phyloP scores from a whole-genome alignment of 345 rosid species.

The Arabidopsis arenosa region DNA sequence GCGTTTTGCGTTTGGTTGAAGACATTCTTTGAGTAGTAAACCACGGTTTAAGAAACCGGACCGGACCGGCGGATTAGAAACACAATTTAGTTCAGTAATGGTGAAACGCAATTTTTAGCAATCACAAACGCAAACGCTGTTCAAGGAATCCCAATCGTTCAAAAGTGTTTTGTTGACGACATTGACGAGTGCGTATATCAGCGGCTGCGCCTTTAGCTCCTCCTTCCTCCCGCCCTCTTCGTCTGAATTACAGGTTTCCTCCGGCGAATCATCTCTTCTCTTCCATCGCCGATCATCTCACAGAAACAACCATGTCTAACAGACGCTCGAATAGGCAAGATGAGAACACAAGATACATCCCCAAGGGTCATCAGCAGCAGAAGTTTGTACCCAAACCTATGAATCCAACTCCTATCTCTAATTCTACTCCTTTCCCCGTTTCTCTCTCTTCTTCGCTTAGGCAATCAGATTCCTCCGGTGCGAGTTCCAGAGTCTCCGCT shows the following conservation, averaged over 20 bases:
- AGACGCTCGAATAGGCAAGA: conserved; percentile 48
- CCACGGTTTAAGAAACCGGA: too few relatives aligned
- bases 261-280: conserved; percentile 14
- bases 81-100: neutral
- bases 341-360: conserved; percentile 42
- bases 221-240: conserved; percentile 23
- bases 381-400: conserved; percentile 60
- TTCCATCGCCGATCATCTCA: conserved; percentile 22
- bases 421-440: conserved; percentile 44
- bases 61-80: neutral
- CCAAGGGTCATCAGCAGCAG: conserved; percentile 44
- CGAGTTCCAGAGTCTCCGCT: conserved; percentile 35
- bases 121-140: conserved; percentile 18
- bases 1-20: neutral
- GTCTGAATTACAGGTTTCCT: conserved; percentile 11
- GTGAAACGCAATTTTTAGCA: conserved; percentile 1
- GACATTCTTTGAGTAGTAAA: neutral
- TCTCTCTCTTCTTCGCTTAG: conserved; percentile 72
- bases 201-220: conserved; percentile 3
- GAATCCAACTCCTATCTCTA: conserved; percentile 36
- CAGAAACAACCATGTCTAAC: conserved; percentile 54
- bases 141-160: conserved; percentile 11
- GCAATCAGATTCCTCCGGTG: conserved; percentile 48
- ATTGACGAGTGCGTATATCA: neutral
- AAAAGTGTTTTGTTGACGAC: neutral